Percentiles rank a stretch among this genome's conserved stretches.
Conservation (phyloP, 2,329 filamentous ascomycete genomes). For the Pseudopithomyces chartarum region DNA sequence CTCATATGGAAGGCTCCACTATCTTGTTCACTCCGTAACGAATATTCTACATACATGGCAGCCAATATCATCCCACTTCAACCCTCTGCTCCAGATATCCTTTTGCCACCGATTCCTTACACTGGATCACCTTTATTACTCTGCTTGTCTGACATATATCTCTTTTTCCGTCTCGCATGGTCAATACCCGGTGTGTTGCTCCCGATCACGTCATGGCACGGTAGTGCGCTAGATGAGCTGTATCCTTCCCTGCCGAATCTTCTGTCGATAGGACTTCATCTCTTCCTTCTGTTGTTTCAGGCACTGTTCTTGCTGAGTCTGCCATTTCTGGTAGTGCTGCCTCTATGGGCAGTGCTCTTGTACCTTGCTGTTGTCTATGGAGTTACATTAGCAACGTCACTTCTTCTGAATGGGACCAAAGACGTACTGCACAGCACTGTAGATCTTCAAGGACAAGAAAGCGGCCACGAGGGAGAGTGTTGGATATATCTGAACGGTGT, state of each 20-base stretch:
- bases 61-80: not conserved
- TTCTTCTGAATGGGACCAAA: slow-evolving; percentile 40
- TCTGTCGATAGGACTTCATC: slow-evolving; percentile 63
- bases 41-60: not conserved
- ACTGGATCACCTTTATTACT: slow-evolving; percentile 27
- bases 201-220: slow-evolving; percentile 17
- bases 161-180: slow-evolving; percentile 19
- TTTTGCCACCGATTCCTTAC: slow-evolving; percentile 21
- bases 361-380: slow-evolving; percentile 34
- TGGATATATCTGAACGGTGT: slow-evolving; percentile 86
- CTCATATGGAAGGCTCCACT: not conserved
- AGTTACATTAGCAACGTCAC: slow-evolving; percentile 37
- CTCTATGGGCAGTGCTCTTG: slow-evolving; percentile 45
- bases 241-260: slow-evolving; percentile 63
- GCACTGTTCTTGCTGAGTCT: slow-evolving; percentile 63
- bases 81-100: not conserved
- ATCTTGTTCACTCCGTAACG: not conserved
- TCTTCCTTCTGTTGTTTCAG: slow-evolving; percentile 61
- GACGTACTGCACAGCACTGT: slow-evolving; percentile 58
- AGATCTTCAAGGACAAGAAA: slow-evolving; percentile 49
- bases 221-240: slow-evolving; percentile 60
- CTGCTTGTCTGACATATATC: slow-evolving; percentile 23
- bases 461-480: slow-evolving; percentile 62
- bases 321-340: slow-evolving; percentile 54
- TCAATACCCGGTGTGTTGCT: slow-evolving; percentile 21